Conservation (phyloP, 2,329 filamentous ascomycete species). For the Fusarium begoniae region DNA sequence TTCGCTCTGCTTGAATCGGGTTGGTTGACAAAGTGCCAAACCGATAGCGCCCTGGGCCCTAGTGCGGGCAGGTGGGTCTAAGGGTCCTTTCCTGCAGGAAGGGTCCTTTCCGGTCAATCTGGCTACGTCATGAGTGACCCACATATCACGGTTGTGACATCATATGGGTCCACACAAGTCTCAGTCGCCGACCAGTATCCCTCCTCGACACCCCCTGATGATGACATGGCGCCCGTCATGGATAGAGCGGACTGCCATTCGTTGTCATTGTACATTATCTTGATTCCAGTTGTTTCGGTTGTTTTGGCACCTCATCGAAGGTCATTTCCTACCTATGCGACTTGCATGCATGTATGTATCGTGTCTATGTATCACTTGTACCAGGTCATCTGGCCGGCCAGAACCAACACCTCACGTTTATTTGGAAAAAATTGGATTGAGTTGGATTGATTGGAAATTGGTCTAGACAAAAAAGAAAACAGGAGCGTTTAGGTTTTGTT, state of each 20-base stretch:
- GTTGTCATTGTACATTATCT: conserved; percentile 5
- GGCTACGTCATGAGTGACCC: conserved; percentile 23
- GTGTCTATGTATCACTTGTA: neutral
- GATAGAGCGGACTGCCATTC: conserved; percentile 15
- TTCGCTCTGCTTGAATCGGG: conserved; percentile 23
- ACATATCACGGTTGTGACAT: conserved; percentile 15
- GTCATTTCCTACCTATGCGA: conserved; percentile 21
- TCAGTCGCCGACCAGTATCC: conserved; percentile 12
- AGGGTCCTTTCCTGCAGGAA: conserved; percentile 45
- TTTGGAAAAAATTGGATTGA: neutral
- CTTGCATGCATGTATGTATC: conserved; percentile 30
- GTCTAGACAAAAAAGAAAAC: conserved; percentile 34
- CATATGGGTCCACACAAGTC: conserved; percentile 17
- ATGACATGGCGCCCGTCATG: conserved; percentile 40
- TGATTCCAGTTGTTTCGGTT: conserved; percentile 23
- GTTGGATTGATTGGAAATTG: neutral
- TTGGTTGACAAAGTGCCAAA: conserved; percentile 18
- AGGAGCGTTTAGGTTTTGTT: neutral
- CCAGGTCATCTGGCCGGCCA: conserved; percentile 31
- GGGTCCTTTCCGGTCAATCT: conserved; percentile 40
- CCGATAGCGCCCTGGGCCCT: conserved; percentile 12
- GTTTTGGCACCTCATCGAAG: conserved; percentile 24
- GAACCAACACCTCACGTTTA: neutral
- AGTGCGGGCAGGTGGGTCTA: conserved; percentile 35
- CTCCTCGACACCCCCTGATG: conserved; percentile 28